Evolutionary conservation across 345 rosid genomes (phyloP).

Genomic region (Gossypium longicalyx): DNA sequence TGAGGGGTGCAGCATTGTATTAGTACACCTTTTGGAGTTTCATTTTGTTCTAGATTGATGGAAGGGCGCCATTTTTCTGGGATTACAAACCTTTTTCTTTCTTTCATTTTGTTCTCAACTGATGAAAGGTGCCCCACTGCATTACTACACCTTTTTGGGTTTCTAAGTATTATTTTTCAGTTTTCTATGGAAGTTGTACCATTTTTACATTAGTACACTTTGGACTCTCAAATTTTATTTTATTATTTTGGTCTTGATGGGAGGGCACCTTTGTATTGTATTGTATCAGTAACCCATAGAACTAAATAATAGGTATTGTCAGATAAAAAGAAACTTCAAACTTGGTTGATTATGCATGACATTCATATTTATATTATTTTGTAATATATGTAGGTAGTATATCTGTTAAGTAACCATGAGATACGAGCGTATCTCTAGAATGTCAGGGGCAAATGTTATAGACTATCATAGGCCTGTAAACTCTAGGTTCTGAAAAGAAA

Average conservation of each 20-base stretch:
- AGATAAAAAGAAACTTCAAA: constrained; percentile 12
- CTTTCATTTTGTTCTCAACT: neutral
- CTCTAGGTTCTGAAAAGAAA: constrained; percentile 10
- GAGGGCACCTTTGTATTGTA: neutral
- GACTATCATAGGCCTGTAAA: constrained; percentile 38
- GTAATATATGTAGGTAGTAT: no score
- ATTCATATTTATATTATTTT: neutral
- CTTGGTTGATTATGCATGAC: constrained; percentile 8
- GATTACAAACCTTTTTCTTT: neutral
- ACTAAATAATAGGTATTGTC: constrained; percentile 15
- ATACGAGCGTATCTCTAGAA: constrained; percentile 40
- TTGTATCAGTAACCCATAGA: constrained; percentile 4
- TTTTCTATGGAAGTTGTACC: neutral
- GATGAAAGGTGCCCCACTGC: neutral
- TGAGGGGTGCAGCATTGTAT: neutral
- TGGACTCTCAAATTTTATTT: neutral
- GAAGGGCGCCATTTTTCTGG: neutral
- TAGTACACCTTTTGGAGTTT: neutral
- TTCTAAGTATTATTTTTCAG: neutral
- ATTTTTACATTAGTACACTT: neutral
- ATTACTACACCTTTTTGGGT: neutral
- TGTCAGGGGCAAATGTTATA: constrained; percentile 37
- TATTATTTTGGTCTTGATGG: neutral
- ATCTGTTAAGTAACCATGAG: constrained; percentile 19
- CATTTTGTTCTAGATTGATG: no score